Evolutionary conservation across 2,329 filamentous ascomycete species (phyloP).

Genomic region (Balansia obtecta): DNA sequence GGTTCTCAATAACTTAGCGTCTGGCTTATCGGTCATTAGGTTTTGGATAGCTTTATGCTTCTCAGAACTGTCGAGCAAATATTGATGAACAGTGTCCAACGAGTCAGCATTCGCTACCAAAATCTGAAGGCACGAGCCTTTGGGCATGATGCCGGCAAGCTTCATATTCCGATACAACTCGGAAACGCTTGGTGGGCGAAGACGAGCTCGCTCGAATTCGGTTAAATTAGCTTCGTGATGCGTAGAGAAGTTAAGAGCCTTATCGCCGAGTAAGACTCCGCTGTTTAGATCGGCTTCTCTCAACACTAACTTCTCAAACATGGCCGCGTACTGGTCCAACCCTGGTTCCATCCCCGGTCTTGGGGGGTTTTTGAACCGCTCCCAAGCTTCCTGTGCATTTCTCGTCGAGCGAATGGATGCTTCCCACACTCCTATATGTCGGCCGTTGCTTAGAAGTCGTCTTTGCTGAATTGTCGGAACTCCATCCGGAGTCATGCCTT

Average conservation of each 20-base stretch:
- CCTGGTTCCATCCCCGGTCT: constrained; percentile 22
- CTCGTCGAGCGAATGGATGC: constrained; percentile 45
- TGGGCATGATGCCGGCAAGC: constrained; percentile 32
- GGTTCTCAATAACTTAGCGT: constrained; percentile 11
- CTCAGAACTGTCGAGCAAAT: constrained; percentile 32
- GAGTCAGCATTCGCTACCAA: constrained; percentile 41
- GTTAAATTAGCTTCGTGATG: constrained; percentile 37
- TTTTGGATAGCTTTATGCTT: constrained; percentile 5
- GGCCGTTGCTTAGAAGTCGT: constrained; percentile 9
- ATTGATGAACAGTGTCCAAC: constrained; percentile 33
- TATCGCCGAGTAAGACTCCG: constrained; percentile 44
- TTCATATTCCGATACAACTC: constrained; percentile 50
- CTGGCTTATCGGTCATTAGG: constrained; percentile 14
- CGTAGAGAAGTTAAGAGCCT: constrained; percentile 32
- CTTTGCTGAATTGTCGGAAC: constrained; percentile 44
- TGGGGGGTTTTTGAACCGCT: constrained; percentile 29
- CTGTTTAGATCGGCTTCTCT: constrained; percentile 15
- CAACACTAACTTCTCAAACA: constrained; percentile 44
- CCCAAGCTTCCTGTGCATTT: constrained; percentile 50
- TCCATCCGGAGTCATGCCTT: constrained; percentile 36
- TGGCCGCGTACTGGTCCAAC: constrained; percentile 39
- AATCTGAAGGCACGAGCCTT: constrained; percentile 37
- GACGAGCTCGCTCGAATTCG: constrained; percentile 51
- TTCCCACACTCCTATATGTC: constrained; percentile 32
- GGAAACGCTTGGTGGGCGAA: constrained; percentile 44